Evolutionary conservation across 2,329 filamentous ascomycete genomes (phyloP), one percentile per base, ranked within the genome.

Genomic region (Arthrobotrys megalospora): DNA sequence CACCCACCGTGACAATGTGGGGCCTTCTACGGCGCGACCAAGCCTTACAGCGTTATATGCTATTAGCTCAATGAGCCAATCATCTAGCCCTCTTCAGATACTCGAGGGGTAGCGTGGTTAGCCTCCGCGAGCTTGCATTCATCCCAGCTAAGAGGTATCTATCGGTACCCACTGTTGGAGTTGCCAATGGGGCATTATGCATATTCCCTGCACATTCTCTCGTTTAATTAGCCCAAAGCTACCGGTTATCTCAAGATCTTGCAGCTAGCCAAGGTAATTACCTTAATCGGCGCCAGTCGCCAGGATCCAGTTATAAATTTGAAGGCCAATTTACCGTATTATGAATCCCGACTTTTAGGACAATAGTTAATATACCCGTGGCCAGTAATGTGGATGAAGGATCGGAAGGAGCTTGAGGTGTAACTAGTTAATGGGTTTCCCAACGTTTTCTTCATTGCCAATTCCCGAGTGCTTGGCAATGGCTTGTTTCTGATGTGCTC

Each of bases 211-310:
- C 45, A 58, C 21, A 21, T 28, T 48, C 64, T 58, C 55, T 69
- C 55, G 38, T 76, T 68, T 64, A 41, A 43, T 53, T 55, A 55
- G 28, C 64, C 55, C 38, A 58, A 76, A 76, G 21, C 12, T 43
- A 50, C 45, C 58, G 65, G 47, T 60, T 76, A 69, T 76, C 72
- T 55, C 10, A 47, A 45, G 71, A 76, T 69, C 72, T 76, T 52
- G 45, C 34, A 50, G 34, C 19, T 60, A 28, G 55, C 55, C 55
- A 60, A 60, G 55, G 19, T n/a, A 43, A 43, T 28, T 60, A 43
- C 36, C 36, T 19, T 60, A 60, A 43, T 60, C 34, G 34, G 55
- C 10, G 5, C 36, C 19, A 12, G 6, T 19, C n/a, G 5, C 34
- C 3, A n/a, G 19, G 19, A 28, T 28, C 3, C 32, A 21, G 47